Base-by-base conservation (phyloP, 2,329 filamentous ascomycete genomes). In the Lomentospora prolificans region DNA sequence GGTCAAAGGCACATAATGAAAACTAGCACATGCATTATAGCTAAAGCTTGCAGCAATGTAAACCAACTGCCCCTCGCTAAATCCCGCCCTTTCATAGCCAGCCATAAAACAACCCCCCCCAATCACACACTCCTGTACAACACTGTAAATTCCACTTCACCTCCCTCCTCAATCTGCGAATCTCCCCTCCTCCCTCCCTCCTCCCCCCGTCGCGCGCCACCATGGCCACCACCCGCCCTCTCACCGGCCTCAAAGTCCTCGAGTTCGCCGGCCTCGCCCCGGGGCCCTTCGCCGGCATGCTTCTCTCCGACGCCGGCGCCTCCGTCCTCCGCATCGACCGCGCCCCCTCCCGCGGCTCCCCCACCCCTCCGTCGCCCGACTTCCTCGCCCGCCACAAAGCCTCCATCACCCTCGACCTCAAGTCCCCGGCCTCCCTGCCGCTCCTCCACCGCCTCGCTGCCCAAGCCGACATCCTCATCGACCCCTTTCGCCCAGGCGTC, bases 401-500 rank as follows among this genome's bases (percentile, higher is more conserved):
- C 57, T 94, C 88, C 28, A 83, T 96, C 59, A 79, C 84, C 39
- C 77, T 96, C 3, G 81, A 96, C 71, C 79, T 96, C 54, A 95
- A 94, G 66, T 78, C 80, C 0, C 61, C 79, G 0, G 62, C 70
- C 1, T 90, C 89, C 5, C 67, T 84, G 10, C 75, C 76, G 1
- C 74, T 96, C 5, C 70, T 96, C 55, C 84, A 83, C 58, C 73
- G 77, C 3, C 76, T 96, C 1, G 72, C 86, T 33, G 69, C 73
- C 14, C 67, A 73, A 14, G 77, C 83, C 56, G 92, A 97, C 70
- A 76, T 96, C 33, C 70, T 97, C 27, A 94, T 97, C 68, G 94
- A 97, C 68, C 92, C 94, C 0, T 97, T 90, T 75, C 87, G 92
- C 0, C 92, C 92, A 0, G 90, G 90, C 33, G 89, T 96, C 1